Evolutionary conservation across 2,329 filamentous ascomycete species (phyloP).

Genomic region (Epicoccum sorghinum): DNA sequence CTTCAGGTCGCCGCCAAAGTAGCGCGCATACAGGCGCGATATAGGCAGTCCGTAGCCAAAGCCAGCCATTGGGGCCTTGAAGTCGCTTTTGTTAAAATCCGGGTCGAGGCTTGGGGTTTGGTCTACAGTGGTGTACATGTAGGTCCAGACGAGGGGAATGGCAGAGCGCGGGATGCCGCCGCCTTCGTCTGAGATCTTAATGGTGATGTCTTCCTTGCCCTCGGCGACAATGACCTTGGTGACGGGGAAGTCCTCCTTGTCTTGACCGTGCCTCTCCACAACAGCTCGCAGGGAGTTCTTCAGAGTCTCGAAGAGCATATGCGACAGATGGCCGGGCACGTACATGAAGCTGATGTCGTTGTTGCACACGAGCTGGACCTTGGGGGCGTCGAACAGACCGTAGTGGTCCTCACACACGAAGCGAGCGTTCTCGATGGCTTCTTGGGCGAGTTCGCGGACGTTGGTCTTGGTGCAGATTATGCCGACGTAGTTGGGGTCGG

Average conservation of each 20-base stretch:
- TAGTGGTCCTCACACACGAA: constrained; percentile 99
- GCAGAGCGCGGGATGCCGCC: constrained; percentile 91
- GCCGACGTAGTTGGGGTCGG: constrained; percentile 92
- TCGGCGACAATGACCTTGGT: constrained; percentile 98
- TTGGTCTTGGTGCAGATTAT: constrained; percentile 99
- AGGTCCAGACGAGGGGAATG: constrained; percentile 99
- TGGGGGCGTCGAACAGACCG: constrained; percentile 93
- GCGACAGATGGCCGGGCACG: constrained; percentile 95
- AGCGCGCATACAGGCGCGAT: constrained; percentile 89
- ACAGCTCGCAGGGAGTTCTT: constrained; percentile 98
- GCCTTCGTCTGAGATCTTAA: constrained; percentile 96
- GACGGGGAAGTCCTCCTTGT: constrained; percentile 94
- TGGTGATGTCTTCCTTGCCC: constrained; percentile 97
- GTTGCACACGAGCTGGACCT: constrained; percentile 95
- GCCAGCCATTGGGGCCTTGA: constrained; percentile 98
- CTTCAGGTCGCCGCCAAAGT: constrained; percentile 97
- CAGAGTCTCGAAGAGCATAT: constrained; percentile 99
- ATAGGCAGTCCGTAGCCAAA: constrained; percentile 98
- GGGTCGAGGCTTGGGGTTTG: constrained; percentile 93
- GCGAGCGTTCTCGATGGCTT: constrained; percentile 98
- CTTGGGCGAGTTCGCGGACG: constrained; percentile 89
- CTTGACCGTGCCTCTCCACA: constrained; percentile 91
- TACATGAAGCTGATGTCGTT: constrained; percentile 98
- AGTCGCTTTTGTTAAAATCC: constrained; percentile 98
- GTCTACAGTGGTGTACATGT: constrained; percentile 99